Evolutionary conservation across 345 rosid genomes (phyloP).

Genomic region (Lepidium sativum): DNA sequence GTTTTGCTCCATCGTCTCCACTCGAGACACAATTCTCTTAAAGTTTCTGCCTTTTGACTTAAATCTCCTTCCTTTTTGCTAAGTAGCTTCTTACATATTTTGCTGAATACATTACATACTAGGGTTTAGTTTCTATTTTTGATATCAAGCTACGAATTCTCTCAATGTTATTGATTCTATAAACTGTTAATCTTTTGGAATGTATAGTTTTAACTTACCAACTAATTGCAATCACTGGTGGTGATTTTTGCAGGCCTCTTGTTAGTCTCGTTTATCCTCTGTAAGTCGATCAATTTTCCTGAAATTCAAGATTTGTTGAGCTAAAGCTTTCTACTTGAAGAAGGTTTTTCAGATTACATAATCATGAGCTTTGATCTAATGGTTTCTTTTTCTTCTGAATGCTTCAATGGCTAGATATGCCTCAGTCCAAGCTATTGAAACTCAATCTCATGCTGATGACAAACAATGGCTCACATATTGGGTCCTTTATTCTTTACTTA

Average conservation of each 20-base stretch:
- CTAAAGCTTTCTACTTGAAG: neutral
- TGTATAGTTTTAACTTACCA: neutral
- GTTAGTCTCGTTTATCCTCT: slow-evolving; percentile 88
- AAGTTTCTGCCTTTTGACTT: neutral
- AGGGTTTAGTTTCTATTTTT: neutral
- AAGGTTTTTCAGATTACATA: neutral
- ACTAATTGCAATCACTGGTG: neutral
- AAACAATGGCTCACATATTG: slow-evolving; percentile 95
- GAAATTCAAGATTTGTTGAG: neutral
- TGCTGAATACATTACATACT: too few relatives aligned
- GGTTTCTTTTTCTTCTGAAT: neutral
- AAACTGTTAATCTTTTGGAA: neutral
- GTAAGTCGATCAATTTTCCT: slow-evolving; percentile 40
- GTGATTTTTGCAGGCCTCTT: slow-evolving; percentile 61
- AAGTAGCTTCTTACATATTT: neutral
- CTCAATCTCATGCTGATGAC: slow-evolving; percentile 74
- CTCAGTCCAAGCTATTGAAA: slow-evolving; percentile 79
- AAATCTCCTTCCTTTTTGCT: neutral
- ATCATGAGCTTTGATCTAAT: neutral
- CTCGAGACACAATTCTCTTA: neutral
- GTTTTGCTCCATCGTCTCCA: neutral
- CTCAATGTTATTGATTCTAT: neutral
- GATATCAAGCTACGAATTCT: neutral
- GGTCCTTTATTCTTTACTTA: slow-evolving; percentile 82
- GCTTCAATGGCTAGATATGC: slow-evolving; percentile 51